Conservation (phyloP, 2,329 filamentous ascomycete species). For the Lasiodiplodia hormozganensis region DNA sequence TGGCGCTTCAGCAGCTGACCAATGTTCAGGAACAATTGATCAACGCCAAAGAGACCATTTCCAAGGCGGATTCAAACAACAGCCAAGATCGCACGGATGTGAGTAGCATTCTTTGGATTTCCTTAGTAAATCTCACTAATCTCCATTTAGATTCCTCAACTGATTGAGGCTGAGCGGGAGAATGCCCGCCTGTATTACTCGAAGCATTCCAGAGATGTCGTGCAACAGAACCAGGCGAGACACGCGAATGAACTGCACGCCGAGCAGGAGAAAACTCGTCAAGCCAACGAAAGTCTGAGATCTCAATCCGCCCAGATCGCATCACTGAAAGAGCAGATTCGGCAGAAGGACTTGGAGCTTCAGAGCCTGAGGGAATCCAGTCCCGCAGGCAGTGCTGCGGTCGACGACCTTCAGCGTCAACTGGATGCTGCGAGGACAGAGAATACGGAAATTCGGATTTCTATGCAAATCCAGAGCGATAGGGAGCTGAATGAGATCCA, state of each 20-base stretch:
- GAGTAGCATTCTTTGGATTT: background rate
- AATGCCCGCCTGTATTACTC: background rate
- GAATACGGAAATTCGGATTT: too few species aligned
- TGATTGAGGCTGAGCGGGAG: background rate
- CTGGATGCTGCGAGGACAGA: background rate
- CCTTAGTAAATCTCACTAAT: background rate
- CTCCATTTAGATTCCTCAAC: background rate
- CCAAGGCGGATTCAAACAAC: background rate
- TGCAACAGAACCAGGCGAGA: background rate
- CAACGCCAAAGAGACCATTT: background rate
- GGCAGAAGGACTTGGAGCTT: background rate
- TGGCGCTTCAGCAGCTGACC: background rate
- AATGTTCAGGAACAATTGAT: background rate
- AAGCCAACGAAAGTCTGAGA: background rate
- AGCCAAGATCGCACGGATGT: background rate
- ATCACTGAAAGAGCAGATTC: constrained; percentile 12
- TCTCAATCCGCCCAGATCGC: background rate
- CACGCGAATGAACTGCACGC: constrained; percentile 1
- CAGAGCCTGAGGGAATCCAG: background rate
- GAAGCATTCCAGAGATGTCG: background rate
- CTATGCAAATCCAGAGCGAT: background rate
- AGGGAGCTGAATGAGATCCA: background rate
- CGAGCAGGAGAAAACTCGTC: background rate
- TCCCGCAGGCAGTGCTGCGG: too few species aligned
- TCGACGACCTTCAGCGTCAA: background rate